Evolutionary conservation across 768 basidiomycete genomes (phyloP).

Genomic region (Tylopilus plumbeoviolaceoides): DNA sequence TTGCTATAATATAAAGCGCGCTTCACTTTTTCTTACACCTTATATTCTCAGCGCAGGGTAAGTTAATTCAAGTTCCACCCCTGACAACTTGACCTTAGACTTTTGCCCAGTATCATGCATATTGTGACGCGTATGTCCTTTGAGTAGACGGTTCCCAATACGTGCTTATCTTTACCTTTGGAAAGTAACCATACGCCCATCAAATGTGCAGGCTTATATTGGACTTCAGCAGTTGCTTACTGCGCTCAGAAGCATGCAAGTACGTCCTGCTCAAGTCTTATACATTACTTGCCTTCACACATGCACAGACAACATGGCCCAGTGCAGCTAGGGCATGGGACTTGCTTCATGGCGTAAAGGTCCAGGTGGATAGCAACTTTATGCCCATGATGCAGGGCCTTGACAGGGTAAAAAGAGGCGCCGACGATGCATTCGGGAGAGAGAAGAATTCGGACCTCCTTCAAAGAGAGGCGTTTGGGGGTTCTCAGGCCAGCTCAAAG

Average conservation of each 20-base stretch:
- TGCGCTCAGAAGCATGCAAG: conserved; percentile 66
- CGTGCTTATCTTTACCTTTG: conserved; percentile 11
- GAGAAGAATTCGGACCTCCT: conserved; percentile 46
- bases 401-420: conserved; percentile 53
- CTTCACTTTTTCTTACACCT: conserved; percentile 63
- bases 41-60: conserved; percentile 72
- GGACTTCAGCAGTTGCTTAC: conserved; percentile 61
- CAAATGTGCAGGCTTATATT: conserved; percentile 63
- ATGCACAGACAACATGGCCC: conserved; percentile 59
- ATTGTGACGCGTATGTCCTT: conserved; percentile 59
- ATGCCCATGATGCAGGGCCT: conserved; percentile 34
- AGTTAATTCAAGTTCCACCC: conserved; percentile 23
- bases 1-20: conserved; percentile 54
- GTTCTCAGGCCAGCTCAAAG: conserved; percentile 13
- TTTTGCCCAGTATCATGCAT: conserved; percentile 64
- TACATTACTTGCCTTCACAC: conserved; percentile 11
- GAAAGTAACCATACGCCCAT: conserved; percentile 67
- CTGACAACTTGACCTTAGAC: neutral
- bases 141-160: neutral
- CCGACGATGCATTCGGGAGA: conserved; percentile 60
- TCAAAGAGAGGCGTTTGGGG: conserved; percentile 39
- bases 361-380: conserved; percentile 43
- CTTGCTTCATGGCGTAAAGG: conserved; percentile 61
- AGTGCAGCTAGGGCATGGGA: conserved; percentile 64
- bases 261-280: conserved; percentile 25